Evolutionary conservation across 257 asterid genomes (phyloP).

Genomic region (Solanum virginianum): DNA sequence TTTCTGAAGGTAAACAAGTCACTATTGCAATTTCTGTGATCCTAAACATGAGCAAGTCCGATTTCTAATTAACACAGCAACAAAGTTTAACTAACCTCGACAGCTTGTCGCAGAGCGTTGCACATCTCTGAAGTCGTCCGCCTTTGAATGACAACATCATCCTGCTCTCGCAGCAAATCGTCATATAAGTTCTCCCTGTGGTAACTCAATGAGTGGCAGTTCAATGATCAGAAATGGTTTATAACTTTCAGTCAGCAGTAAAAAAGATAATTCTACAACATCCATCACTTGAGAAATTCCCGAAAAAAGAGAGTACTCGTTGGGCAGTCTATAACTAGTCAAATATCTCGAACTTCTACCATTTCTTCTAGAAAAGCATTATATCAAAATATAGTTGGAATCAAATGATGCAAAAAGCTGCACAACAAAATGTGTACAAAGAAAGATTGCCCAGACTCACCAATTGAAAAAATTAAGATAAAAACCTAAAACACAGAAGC

Average conservation of each 20-base stretch:
- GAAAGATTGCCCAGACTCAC: neutral
- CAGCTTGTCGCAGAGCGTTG: slow-evolving; percentile 7
- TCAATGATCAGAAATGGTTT: neutral
- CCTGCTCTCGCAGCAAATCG: slow-evolving; percentile 9
- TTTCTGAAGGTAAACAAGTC: neutral
- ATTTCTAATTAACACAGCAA: neutral
- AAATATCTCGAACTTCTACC: neutral
- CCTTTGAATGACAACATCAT: slow-evolving; percentile 4
- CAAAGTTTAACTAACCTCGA: slow-evolving; percentile 1
- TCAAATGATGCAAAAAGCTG: neutral
- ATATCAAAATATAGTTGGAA: neutral
- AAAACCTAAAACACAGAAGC: neutral
- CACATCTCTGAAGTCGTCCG: neutral
- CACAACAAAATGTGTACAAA: neutral
- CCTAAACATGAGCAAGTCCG: neutral
- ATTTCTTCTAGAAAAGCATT: neutral
- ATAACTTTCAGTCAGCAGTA: neutral
- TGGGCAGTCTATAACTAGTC: neutral
- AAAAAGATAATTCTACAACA: neutral
- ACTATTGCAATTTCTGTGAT: neutral
- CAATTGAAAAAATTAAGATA: neutral
- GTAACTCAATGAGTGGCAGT: neutral
- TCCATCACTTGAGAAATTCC: neutral
- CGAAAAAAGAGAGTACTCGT: neutral
- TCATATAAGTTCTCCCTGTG: slow-evolving; percentile 9